Base-by-base conservation (phyloP, 768 basidiomycete genomes). In the Dacryopinax spathularia region DNA sequence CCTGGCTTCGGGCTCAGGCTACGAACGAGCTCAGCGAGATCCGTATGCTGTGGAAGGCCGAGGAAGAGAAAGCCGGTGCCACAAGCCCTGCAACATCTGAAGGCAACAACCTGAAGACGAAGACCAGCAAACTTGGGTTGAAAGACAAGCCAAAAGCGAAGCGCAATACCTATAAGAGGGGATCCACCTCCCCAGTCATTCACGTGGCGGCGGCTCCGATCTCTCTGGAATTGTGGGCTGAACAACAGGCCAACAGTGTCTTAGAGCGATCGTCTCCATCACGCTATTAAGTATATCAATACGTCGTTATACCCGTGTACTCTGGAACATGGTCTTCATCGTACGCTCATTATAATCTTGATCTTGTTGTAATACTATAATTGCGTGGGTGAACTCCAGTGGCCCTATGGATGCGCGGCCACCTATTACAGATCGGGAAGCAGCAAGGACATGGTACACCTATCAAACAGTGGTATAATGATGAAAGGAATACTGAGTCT, bases 1-100 rank as follows among this genome's bases (percentile, higher is more conserved):
- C 80, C 1, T 93, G 86, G 75, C 76, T 92, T 43, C 79, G 82
- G 34, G 90, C 90, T 1, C 91, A 93, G 73, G 85, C 88, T 1
- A 86, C 85, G 9, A 74, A 77, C 12, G 85, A 88, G 70, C 81
- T 87, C 62, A 80, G 79, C 7, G 86, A 91, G 72, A 80, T 93
- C 64, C 84, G 81, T 71, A 78, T 81, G 36, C 78, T 91, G 16
- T 69, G 66, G 66, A 48, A 65, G 10, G 34, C 59, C 20, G 41
- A 60, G 33, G 25, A 63, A 34, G 48, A 65, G 18, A 59, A 48
- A 31, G 25, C 48, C 15, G 48, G 48, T 20, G 29, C 15, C 48
- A 7, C 25, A 13, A 22, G 25, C 5, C 18, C 39, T 41, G 6
- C 39, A 41, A 15, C 39, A 6, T 15, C 39, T 22, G 31, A 56